Percentiles rank a stretch among this genome's conserved stretches.
Conservation (phyloP, 305 asterid species). For the Fraxinus greggii region DNA sequence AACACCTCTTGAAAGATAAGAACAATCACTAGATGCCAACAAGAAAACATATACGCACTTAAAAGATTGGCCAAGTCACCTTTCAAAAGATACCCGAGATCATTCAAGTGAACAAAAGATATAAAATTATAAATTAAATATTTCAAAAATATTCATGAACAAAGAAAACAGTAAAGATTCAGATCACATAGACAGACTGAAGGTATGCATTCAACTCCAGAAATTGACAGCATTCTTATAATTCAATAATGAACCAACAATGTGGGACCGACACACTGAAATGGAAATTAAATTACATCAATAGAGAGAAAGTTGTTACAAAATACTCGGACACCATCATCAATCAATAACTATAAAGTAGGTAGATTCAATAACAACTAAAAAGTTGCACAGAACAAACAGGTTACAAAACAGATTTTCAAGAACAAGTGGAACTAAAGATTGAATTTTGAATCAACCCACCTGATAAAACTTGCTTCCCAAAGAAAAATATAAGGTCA, state of each 20-base stretch:
- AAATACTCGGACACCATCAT: not conserved
- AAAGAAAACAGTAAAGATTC: not conserved
- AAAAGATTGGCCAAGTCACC: not conserved
- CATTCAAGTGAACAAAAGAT: not conserved
- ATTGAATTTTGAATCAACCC: constrained; percentile 9
- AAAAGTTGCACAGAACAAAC: not conserved
- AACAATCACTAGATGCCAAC: not conserved
- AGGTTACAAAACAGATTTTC: constrained; percentile 8
- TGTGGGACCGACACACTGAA: not conserved
- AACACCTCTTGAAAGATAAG: not conserved
- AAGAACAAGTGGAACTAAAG: constrained; percentile 16
- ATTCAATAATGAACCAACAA: not conserved
- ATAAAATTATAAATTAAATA: not conserved
- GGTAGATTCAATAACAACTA: not conserved
- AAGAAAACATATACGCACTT: not conserved
- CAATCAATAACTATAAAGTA: not conserved
- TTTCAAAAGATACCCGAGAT: not conserved
- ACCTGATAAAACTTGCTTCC: not conserved
- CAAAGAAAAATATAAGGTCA: not conserved
- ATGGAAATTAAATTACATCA: not conserved
- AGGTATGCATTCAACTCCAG: not conserved
- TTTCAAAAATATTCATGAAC: not conserved
- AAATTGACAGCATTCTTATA: not conserved
- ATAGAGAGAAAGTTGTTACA: not conserved
- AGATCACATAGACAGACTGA: not conserved